Conservation (phyloP, 78 protist species). For the Polysphondylium violaceum region DNA sequence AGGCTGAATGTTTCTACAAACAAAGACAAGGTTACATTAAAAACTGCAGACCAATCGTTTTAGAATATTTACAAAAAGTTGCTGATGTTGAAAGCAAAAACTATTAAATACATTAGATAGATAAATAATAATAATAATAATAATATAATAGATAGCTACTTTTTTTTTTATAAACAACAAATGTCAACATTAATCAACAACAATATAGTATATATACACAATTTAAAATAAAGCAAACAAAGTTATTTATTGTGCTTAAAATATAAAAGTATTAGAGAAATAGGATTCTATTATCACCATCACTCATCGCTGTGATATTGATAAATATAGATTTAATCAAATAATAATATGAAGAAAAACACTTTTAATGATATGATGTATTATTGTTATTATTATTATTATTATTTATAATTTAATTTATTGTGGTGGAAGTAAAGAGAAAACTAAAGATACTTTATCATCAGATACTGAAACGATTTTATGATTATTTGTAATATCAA, state of each 20-base stretch:
- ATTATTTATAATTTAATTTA: constrained; percentile 1
- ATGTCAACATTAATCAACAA: background rate
- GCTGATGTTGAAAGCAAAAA: background rate
- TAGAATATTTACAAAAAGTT: constrained; percentile 40
- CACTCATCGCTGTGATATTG: no score
- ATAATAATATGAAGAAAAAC: background rate
- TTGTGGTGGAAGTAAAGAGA: constrained; percentile 39
- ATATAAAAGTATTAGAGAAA: background rate
- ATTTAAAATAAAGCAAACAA: background rate
- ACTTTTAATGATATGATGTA: background rate
- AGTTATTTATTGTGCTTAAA: no score
- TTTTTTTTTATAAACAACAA: background rate
- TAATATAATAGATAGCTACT: no score
- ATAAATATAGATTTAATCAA: background rate
- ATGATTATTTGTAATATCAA: constrained; percentile 62
- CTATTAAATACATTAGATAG: background rate
- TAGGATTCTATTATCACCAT: background rate
- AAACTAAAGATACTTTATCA: constrained; percentile 76
- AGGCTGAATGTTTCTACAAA: constrained; percentile 54
- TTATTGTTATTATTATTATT: background rate
- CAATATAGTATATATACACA: background rate
- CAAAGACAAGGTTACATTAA: constrained; percentile 55
- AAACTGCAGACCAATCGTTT: constrained; percentile 50
- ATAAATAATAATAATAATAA: background rate
- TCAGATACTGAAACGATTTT: constrained; percentile 54